phyloP scores from a whole-genome alignment of 495 filamentous ascomycete genomes.

The Clavariopsis aquatica region DNA sequence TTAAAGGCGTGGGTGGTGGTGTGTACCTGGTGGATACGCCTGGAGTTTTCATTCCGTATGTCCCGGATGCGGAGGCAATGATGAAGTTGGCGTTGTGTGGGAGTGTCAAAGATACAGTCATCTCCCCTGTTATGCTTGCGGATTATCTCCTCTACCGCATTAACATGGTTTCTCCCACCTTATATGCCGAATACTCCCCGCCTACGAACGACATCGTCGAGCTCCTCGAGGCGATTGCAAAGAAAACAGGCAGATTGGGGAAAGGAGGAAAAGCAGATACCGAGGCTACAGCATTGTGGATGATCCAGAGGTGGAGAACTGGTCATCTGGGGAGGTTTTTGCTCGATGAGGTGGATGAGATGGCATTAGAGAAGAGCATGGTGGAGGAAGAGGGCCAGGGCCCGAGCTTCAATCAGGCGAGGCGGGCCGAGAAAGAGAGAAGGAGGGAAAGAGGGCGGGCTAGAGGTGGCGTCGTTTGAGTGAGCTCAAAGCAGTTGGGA shows the following conservation, averaged over 20 bases:
- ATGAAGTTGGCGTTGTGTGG: conserved; percentile 87
- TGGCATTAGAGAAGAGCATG: conserved; percentile 51
- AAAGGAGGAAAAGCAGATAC: conserved; percentile 73
- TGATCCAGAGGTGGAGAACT: conserved; percentile 79
- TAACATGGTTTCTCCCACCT: conserved; percentile 60
- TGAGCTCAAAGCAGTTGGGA: too few species aligned
- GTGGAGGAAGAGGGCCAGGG: conserved; percentile 23
- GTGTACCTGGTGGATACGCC: conserved; percentile 74
- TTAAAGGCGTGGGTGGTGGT: conserved; percentile 41
- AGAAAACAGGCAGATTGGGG: conserved; percentile 69
- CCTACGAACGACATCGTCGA: conserved; percentile 81
- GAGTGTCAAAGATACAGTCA: conserved; percentile 84
- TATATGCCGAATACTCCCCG: conserved; percentile 64
- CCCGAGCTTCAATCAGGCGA: conserved; percentile 44
- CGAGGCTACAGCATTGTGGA: conserved; percentile 76
- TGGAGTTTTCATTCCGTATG: conserved; percentile 92
- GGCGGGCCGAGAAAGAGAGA: conserved; percentile 43
- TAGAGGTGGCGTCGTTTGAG: conserved; percentile 4
- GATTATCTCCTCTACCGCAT: conserved; percentile 88
- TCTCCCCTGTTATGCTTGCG: conserved; percentile 71
- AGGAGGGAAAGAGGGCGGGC: conserved; percentile 27
- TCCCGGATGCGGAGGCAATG: conserved; percentile 82
- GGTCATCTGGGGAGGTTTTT: conserved; percentile 76
- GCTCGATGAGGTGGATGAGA: conserved; percentile 72
- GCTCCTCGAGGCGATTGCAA: conserved; percentile 68